Evolutionary conservation across 2,329 filamentous ascomycete genomes (phyloP), one percentile per base, ranked within the genome.

Genomic region (Aspergillus sp.): DNA sequence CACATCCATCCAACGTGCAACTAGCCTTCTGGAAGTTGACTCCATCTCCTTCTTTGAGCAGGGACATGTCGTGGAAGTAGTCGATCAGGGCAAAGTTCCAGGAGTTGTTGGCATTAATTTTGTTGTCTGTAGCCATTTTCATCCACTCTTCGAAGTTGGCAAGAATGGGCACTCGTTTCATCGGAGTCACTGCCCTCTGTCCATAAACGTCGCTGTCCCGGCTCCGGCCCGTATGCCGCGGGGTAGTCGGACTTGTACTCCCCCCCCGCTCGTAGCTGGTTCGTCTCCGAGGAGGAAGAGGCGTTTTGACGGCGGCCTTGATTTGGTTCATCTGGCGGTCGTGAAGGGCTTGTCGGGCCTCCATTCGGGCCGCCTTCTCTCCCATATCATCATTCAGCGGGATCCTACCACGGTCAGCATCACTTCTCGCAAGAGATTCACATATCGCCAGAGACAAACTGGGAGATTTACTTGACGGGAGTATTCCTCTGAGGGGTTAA

Each of bases 61-160:
- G 73, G 1, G 89, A 95, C 93, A 98, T 97, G 62, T 98, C 93
- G 68, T 98, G 91, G 62, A 98, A 98, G 70, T 98, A 98, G 68
- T 98, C 93, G 64, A 98, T 98, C 12, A 98, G 79, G n/a, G 93
- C 93, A 71, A 98, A 97, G 68, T 97, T 97, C 93, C 93, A 98
- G 29, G 90, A 96, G 68, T 98, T 98, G 49, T 85, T 82, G 42
- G 93, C 91, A 65, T 97, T 98, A 76, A 98, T 98, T 70, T 93
- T 93, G 73, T 98, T 98, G 73, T 98, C 93, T 10, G 93, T 97
- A 2, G 93, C 93, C 89, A 98, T 94, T 77, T 97, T 98, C 89
- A 98, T 97, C 93, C 91, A 97, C 66, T 98, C 93, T 67, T 98
- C 93, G 60, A 97, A 98, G 70, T 98, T 98, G 61, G 93, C 93